Percentiles rank a stretch among this genome's conserved stretches.
Conservation (phyloP, 495 filamentous ascomycete species). For the Tuber magnatum region DNA sequence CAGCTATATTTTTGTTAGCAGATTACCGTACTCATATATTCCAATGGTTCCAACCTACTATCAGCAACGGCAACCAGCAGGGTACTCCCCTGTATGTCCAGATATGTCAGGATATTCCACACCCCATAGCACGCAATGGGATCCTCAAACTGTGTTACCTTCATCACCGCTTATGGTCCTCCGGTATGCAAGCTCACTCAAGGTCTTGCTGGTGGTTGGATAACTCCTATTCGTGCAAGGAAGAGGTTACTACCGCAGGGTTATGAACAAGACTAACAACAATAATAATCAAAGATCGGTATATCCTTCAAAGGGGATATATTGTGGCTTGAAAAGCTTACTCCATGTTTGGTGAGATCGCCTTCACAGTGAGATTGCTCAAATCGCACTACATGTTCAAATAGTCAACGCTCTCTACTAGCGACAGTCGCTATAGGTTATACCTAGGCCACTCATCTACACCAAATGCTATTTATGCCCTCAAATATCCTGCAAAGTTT, state of each 20-base stretch:
- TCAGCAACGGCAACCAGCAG: not conserved
- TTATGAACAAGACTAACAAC: not conserved
- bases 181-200: not conserved
- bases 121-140: not conserved
- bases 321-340: not conserved
- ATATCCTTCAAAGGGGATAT: not conserved
- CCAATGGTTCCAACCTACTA: not conserved
- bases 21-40: not conserved
- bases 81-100: not conserved
- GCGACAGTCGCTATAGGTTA: not conserved
- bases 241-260: not conserved
- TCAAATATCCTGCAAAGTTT: not conserved
- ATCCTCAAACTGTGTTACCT: not conserved
- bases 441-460: too few relatives aligned
- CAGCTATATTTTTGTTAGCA: not conserved
- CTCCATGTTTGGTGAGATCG: not conserved
- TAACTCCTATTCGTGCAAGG: not conserved
- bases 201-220: not conserved
- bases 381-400: not conserved
- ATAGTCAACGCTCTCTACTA: not conserved
- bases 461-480: not conserved
- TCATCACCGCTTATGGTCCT: not conserved
- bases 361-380: not conserved
- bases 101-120: not conserved
- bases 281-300: not conserved